Base-by-base conservation (phyloP, 352 stramenopile genomes). In the Phytophthora lateralis region DNA sequence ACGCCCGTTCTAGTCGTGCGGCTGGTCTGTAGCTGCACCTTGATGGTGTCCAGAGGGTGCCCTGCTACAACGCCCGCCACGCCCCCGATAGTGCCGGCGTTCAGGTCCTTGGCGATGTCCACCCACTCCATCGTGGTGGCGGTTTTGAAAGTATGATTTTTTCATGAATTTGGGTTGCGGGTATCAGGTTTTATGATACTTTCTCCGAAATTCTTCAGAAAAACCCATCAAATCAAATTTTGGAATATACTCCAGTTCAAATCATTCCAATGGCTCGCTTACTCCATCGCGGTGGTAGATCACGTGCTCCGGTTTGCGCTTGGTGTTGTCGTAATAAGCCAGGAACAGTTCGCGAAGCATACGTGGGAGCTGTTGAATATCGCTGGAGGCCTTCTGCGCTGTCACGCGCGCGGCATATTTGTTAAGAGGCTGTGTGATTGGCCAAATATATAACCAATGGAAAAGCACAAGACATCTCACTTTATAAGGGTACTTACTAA, bases 271-370 rank as follows among this genome's bases (percentile, higher is more conserved):
- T n/a, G n/a, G n/a, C 63, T 95, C 86, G 52, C 79, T 91, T 18
- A 96, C 83, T 20, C 88, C 88, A 43, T 96, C 86, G 21, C 88
- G 85, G 63, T 94, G 94, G 63, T 93, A 96, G 14, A 96, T 59
- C 7, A 96, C 85, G 9, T 76, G 78, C 39, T 89, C 73, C 0
- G 88, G 88, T 55, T 93, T 90, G 46, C 78, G 69, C 18, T 75
- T 75, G 9, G 83, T 95, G 27, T 73, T 65, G 12, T 78, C 55
- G 54, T 89, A 93, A 67, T 89, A 96, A 7, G 75, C 73, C 37
- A 91, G 56, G 45, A 96, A 82, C 6, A 96, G 63, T 10, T 93
- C 82, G 14, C 75, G 73, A 2, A 89, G 66, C 76, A 92, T 86
- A 14, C 44, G 53, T 12, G 78, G 78, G 11, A 90, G 56, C 38